Percentiles rank a stretch among this genome's conserved stretches.
Conservation (phyloP, 139 green algal species). For the Choricystis sp. region DNA sequence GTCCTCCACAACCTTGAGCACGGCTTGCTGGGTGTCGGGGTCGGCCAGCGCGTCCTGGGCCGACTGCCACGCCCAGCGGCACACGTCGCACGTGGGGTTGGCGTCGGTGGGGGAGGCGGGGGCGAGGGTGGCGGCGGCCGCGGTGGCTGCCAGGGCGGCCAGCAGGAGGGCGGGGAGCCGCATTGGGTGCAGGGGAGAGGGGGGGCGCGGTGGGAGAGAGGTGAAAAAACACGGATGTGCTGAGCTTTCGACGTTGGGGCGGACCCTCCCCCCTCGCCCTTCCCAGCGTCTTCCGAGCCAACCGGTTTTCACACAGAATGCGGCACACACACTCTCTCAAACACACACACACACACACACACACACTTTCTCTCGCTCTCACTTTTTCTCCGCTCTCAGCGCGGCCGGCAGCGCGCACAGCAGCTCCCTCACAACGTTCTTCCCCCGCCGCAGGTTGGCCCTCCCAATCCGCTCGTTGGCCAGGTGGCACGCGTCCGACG, state of each 20-base stretch:
- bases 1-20: neutral
- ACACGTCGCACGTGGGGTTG: neutral
- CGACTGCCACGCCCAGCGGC: neutral
- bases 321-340: too few relatives aligned
- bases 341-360: too few relatives aligned
- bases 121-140: neutral
- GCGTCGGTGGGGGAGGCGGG: neutral
- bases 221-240: neutral
- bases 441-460: slow-evolving; percentile 65
- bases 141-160: too few relatives aligned
- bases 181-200: neutral
- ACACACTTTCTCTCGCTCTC: neutral
- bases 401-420: slow-evolving; percentile 31
- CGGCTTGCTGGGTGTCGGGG: neutral
- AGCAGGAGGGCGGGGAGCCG: neutral
- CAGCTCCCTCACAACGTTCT: slow-evolving; percentile 61
- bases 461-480: slow-evolving; percentile 74
- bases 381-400: neutral
- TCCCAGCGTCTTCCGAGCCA: neutral
- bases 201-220: neutral
- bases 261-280: neutral
- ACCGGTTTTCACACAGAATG: too few relatives aligned
- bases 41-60: neutral
- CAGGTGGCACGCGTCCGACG: slow-evolving; percentile 66
- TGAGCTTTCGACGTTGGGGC: neutral